Percentiles rank a stretch among this genome's conserved stretches.
phyloP scores from a whole-genome alignment of 257 asterid genomes.

The Salvia splendens region DNA sequence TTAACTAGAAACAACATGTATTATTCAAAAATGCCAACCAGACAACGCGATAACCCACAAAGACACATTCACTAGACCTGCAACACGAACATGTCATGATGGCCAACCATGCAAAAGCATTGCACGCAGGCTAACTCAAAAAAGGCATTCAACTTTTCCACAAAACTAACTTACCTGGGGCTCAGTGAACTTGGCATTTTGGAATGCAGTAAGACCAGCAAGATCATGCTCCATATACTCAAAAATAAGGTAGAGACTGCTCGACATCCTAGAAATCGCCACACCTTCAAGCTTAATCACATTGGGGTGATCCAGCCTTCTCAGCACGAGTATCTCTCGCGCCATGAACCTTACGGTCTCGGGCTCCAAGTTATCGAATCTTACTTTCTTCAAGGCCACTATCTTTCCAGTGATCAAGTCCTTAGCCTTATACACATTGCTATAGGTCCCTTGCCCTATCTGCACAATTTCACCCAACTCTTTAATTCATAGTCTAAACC shows the following conservation, averaged over 20 bases:
- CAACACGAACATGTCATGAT: constrained; percentile 13
- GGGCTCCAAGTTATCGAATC: constrained; percentile 86
- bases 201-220: constrained; percentile 57
- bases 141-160: neutral
- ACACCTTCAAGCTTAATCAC: constrained; percentile 63
- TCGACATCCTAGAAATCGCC: constrained; percentile 56
- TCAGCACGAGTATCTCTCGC: constrained; percentile 54
- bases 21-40: constrained; percentile 32
- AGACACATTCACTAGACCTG: constrained; percentile 4
- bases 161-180: constrained; percentile 48
- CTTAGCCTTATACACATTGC: constrained; percentile 95
- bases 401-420: constrained; percentile 83
- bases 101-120: constrained; percentile 14
- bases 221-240: constrained; percentile 70
- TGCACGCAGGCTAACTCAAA: neutral
- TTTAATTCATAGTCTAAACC: neutral
- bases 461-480: constrained; percentile 34
- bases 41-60: constrained; percentile 22
- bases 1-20: constrained; percentile 1
- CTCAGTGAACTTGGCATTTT: constrained; percentile 46
- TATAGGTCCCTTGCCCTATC: constrained; percentile 98
- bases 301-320: constrained; percentile 55
- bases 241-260: constrained; percentile 58
- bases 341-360: constrained; percentile 94
- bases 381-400: constrained; percentile 89